Evolutionary conservation across 176 grass and related monocot species (phyloP), one percentile per base, ranked within the genome.

Genomic region (Puccinellia tenuiflora): DNA sequence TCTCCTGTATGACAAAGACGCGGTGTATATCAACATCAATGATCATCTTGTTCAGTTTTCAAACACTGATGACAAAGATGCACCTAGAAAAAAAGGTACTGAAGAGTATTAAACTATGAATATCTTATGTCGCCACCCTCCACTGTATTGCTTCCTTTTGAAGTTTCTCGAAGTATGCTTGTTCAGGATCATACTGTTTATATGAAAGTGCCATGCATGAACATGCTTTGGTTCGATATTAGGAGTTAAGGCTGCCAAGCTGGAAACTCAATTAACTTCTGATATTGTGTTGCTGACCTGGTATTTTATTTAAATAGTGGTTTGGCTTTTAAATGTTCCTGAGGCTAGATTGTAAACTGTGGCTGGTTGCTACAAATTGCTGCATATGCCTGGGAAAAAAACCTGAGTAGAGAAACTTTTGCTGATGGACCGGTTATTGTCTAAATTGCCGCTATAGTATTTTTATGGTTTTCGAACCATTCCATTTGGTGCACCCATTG

Each of bases 21-120:
- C 96, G 5, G 91, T 99, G 59, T 99, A 99, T 86, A 96, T 96
- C 74, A 87, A 93, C 66, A 96, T 99, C 63, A 99, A 99, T 86
- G 93, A 93, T 77, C 96, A 99, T 92, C 90, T 93, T 90, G 91
- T 99, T 73, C 96, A 99, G 69, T 99, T 93, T 84, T 96, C 93
- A 53, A 96, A 92, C 84, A 85, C 51, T 64, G 93, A 89, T 34
- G 91, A 93, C n/a, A 84, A 75, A 70, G 63, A 57, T 59, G 34
- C 74, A 64, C 45, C 88, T 61, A 72, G 57, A 40, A 92, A 79
- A 54, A 75, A 90, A 91, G 92, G 91, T 92, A 84, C 22, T 61
- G 55, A 60, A 57, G 39, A 47, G 16, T 70, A 24, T 84, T 86
- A 45, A 64, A 38, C 13, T 46, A 55, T 64, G 37, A 26, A 55